phyloP scores from a whole-genome alignment of 2,329 filamentous ascomycete species.

The Elsinoe fawcettii region DNA sequence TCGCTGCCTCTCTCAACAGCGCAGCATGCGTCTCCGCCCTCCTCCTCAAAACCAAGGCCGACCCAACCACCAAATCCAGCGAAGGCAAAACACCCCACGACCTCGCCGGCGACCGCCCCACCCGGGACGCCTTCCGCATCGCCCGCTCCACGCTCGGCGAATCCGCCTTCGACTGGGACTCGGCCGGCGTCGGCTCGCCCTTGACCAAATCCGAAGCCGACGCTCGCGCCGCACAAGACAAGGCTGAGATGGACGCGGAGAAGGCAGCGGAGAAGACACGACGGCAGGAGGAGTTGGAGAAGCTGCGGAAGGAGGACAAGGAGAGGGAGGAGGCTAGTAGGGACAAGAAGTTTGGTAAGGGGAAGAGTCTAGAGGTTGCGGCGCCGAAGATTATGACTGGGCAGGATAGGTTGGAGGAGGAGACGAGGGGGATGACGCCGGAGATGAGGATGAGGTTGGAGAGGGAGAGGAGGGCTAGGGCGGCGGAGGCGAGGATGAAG shows the following conservation, averaged over 20 bases:
- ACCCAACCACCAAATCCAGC: conserved; percentile 61
- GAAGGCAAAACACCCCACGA: conserved; percentile 86
- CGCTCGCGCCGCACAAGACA: conserved; percentile 60
- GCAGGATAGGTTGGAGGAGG: conserved; percentile 74
- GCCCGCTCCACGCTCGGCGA: conserved; percentile 78
- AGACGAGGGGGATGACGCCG: conserved; percentile 73
- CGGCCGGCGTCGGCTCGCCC: conserved; percentile 61
- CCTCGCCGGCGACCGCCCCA: conserved; percentile 74
- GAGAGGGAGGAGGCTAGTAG: conserved; percentile 44
- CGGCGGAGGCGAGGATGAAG: conserved; percentile 79
- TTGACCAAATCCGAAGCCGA: conserved; percentile 67
- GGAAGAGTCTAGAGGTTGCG: conserved; percentile 45
- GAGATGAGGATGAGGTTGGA: conserved; percentile 82
- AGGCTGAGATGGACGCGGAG: conserved; percentile 57
- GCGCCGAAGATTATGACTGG: conserved; percentile 48
- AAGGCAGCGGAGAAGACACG: conserved; percentile 55
- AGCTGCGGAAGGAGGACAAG: conserved; percentile 59
- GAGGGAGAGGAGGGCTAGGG: conserved; percentile 79
- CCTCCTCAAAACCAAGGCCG: conserved; percentile 63
- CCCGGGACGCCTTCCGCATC: conserved; percentile 84
- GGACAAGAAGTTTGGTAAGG: conserved; percentile 45
- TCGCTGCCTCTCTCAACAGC: conserved; percentile 75
- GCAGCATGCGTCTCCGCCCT: conserved; percentile 70
- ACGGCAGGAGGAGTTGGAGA: conserved; percentile 65
- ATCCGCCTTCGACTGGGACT: conserved; percentile 67